Conservation (phyloP, 164 flowering plant genomes). For the Aristolochia contorta region DNA sequence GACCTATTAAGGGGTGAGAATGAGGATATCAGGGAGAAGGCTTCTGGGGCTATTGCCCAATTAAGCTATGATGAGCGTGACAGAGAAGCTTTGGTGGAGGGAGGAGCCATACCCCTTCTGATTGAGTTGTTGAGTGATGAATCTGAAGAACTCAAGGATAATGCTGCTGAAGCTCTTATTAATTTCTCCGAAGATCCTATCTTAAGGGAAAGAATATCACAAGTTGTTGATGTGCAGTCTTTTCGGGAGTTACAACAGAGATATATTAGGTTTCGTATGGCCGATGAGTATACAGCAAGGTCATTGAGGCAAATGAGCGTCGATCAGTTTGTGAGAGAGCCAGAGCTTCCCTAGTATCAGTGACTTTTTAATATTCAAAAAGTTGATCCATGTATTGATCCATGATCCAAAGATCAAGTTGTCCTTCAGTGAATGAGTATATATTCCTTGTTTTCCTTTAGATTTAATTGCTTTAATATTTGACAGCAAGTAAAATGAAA, state of each 20-base stretch:
- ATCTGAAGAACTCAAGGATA: conserved; percentile 37
- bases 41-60: conserved; percentile 41
- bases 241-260: conserved; percentile 30
- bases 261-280: conserved; percentile 16
- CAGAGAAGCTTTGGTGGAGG: conserved; percentile 28
- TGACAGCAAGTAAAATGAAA: neutral
- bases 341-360: conserved; percentile 4
- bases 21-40: conserved; percentile 29
- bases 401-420: neutral
- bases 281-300: conserved; percentile 24
- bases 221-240: conserved; percentile 21
- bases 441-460: neutral
- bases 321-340: conserved; percentile 27
- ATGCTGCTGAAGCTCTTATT: conserved; percentile 45
- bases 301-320: conserved; percentile 28
- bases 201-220: conserved; percentile 20
- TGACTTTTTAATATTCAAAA: neutral
- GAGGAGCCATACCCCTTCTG: conserved; percentile 36
- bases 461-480: neutral
- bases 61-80: conserved; percentile 35
- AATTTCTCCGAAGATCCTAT: conserved; percentile 36
- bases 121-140: conserved; percentile 28
- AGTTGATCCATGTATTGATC: neutral
- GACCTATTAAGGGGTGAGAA: conserved; percentile 28
- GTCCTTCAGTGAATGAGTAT: neutral